phyloP scores from a whole-genome alignment of 495 filamentous ascomycete species.

The Hyaloscypha finlandica region DNA sequence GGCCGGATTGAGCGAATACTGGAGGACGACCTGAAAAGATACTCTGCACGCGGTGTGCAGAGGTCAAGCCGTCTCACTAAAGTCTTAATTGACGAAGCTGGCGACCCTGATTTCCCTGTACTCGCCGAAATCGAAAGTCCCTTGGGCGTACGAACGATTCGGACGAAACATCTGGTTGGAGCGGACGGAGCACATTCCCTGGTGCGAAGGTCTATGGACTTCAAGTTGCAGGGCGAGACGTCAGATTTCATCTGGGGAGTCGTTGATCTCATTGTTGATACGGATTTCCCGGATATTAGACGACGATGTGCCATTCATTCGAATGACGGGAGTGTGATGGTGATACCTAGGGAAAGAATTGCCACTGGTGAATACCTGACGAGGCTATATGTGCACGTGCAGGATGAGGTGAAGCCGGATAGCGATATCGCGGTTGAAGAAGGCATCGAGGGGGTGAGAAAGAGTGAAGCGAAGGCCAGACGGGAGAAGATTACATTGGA shows the following conservation, averaged over 20 bases:
- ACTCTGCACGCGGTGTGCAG: constrained; percentile 24
- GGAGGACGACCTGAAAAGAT: constrained; percentile 31
- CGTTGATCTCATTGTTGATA: constrained; percentile 40
- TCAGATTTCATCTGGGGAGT: constrained; percentile 43
- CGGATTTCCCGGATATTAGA: constrained; percentile 44
- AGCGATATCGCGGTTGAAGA: constrained; percentile 29
- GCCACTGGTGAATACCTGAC: constrained; percentile 38
- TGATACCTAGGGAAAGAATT: constrained; percentile 42
- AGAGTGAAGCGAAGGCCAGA: constrained; percentile 35
- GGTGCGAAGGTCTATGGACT: constrained; percentile 32
- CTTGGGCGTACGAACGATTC: constrained; percentile 7
- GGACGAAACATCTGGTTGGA: constrained; percentile 36
- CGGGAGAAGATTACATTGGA: constrained; percentile 44
- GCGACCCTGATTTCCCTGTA: constrained; percentile 29
- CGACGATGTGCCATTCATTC: constrained; percentile 44
- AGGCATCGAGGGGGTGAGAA: background rate
- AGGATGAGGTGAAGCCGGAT: constrained; percentile 37
- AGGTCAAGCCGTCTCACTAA: constrained; percentile 18
- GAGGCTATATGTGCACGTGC: constrained; percentile 42
- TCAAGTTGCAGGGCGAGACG: constrained; percentile 33
- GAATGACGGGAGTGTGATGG: constrained; percentile 38
- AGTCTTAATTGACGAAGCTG: constrained; percentile 18
- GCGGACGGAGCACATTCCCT: constrained; percentile 39
- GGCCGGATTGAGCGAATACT: constrained; percentile 37
- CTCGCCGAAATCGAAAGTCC: constrained; percentile 19